A percentile compares a stretch with the other conserved stretches of the same genome.
phyloP scores from a whole-genome alignment of 1,284 basidiomycete genomes.

The Laetiporus sulphureus region DNA sequence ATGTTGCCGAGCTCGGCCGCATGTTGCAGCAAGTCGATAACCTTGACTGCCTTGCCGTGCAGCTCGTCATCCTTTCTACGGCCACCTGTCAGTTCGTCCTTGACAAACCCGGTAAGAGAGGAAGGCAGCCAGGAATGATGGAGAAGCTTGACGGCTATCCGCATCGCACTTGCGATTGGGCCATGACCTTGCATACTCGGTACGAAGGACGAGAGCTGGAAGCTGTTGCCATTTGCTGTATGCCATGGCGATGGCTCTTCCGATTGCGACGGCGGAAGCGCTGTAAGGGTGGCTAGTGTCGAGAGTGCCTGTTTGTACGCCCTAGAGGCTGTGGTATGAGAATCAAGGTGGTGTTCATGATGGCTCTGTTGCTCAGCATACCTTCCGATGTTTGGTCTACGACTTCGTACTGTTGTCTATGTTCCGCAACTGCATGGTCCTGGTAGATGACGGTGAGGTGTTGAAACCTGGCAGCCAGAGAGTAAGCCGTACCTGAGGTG shows the following conservation, averaged over 20 bases:
- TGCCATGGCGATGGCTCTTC: conserved; percentile 41
- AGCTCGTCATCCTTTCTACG: conserved; percentile 57
- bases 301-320: conserved; percentile 67
- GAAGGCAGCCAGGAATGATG: conserved; percentile 43
- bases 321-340: conserved; percentile 42
- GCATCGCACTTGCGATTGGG: conserved; percentile 57
- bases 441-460: too few relatives aligned
- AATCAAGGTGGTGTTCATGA: too few relatives aligned
- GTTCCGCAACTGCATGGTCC: not conserved
- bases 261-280: conserved; percentile 46
- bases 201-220: conserved; percentile 55
- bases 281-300: conserved; percentile 54
- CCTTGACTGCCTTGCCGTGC: conserved; percentile 62
- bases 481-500: too few relatives aligned
- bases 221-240: conserved; percentile 36
- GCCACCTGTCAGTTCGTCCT: conserved; percentile 36
- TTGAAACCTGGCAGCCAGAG: too few relatives aligned
- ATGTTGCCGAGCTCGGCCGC: conserved; percentile 73
- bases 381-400: conserved; percentile 22
- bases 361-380: too few relatives aligned
- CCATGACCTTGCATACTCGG: conserved; percentile 67
- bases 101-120: conserved; percentile 33
- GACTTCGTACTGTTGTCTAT: conserved; percentile 9
- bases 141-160: conserved; percentile 57
- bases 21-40: conserved; percentile 70